Conservation (phyloP, 1,284 basidiomycete genomes). For the Polyporus tsugae region DNA sequence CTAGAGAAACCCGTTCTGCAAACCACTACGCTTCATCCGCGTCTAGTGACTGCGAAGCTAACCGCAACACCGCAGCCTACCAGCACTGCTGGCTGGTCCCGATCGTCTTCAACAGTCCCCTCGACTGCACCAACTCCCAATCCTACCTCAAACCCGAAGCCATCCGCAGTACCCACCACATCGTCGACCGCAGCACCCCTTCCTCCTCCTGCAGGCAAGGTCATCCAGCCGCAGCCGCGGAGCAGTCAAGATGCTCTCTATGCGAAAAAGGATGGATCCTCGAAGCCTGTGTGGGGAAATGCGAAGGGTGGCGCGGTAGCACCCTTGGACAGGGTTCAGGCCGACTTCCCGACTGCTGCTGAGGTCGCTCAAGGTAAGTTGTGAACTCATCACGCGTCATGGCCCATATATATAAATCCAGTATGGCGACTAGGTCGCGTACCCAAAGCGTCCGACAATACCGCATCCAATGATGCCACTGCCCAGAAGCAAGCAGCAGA, state of each 20-base stretch:
- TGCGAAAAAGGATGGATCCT: slow-evolving; percentile 52
- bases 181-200: slow-evolving; percentile 48
- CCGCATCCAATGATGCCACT: slow-evolving; percentile 45
- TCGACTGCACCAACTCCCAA: slow-evolving; percentile 54
- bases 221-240: slow-evolving; percentile 75
- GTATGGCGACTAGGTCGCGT: slow-evolving; percentile 38
- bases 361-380: slow-evolving; percentile 84
- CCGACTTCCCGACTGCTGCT: slow-evolving; percentile 91
- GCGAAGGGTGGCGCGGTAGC: slow-evolving; percentile 49
- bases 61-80: slow-evolving; percentile 68
- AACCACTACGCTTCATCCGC: slow-evolving; percentile 69
- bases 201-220: slow-evolving; percentile 64
- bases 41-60: slow-evolving; percentile 85
- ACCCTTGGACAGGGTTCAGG: slow-evolving; percentile 49
- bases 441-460: slow-evolving; percentile 42
- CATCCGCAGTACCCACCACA: slow-evolving; percentile 41
- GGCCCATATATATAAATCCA: slow-evolving; percentile 22
- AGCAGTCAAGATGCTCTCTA: slow-evolving; percentile 44
- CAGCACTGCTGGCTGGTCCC: slow-evolving; percentile 75
- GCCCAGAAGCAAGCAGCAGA: slow-evolving; percentile 76
- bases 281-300: slow-evolving; percentile 72
- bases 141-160: slow-evolving; percentile 42
- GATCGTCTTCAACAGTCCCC: slow-evolving; percentile 75
- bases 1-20: slow-evolving; percentile 66
- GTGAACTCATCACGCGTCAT: not conserved